Base-by-base conservation (phyloP, 2,329 filamentous ascomycete species). In the Sclerotinia glacialis region DNA sequence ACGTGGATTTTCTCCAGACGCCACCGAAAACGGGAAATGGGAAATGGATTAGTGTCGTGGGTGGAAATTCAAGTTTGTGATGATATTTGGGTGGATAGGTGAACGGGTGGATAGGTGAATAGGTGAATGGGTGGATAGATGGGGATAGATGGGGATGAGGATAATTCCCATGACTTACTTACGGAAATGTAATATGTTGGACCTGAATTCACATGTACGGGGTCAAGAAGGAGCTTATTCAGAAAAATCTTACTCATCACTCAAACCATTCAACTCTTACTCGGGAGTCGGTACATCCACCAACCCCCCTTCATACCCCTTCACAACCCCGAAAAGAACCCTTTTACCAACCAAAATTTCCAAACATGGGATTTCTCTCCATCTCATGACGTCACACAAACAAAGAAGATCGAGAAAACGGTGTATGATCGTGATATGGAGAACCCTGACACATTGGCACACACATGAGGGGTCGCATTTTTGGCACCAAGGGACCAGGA, bases 361-460 rank as follows among this genome's bases (percentile, higher is more conserved):
- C 52, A 2, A 55, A 55, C 53, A 55, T 55, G 31, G 53, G 31
- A 55, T 23, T 23, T 55, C 53, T 55, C 9, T 2, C 34, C 21
- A 16, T 37, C 6, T 12, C 31, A 14, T 55, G 31, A 55, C 31
- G 31, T 55, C 53, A 55, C 53, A 37, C 21, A 12, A 12, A 4
- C 53, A 55, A 55, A 55, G 53, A 23, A 21, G 53, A 55, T 55
- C 53, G 53, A 40, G 21, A 55, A 55, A 55, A 37, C 31, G 53
- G 53, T 55, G 31, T 55, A 40, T 55, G 31, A 55, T 55, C 31
- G 53, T 14, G 21, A 40, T 37, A 55, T 55, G 53, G 53, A 55
- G 31, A 55, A 55, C 21, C 31, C 34, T 40, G 34, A 55, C 21
- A 37, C 53, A 16, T 12, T 54, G 21, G 31, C 52, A n/a, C n/a